phyloP scores from a whole-genome alignment of 2,329 filamentous ascomycete genomes.

The Aspergillus alliaceus region DNA sequence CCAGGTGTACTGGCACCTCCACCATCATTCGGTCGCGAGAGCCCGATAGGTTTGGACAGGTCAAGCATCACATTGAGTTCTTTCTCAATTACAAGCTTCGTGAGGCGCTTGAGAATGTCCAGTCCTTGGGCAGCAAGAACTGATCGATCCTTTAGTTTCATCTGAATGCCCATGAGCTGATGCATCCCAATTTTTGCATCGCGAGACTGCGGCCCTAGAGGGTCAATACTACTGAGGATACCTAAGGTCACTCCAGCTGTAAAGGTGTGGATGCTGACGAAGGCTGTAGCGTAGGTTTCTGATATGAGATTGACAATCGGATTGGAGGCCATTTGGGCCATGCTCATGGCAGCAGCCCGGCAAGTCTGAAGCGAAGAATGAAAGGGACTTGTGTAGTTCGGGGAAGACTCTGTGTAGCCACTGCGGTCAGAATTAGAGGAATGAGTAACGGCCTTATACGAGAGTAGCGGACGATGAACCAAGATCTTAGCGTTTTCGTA shows the following conservation, averaged over 20 bases:
- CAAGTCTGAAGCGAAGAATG: conserved; percentile 13
- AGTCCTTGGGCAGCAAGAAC: conserved; percentile 20
- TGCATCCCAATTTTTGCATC: conserved; percentile 21
- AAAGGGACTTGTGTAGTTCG: not conserved
- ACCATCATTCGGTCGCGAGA: not conserved
- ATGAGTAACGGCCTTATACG: conserved; percentile 15
- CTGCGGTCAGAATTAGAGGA: not conserved
- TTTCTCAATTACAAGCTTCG: conserved; percentile 21
- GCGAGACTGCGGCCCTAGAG: conserved; percentile 14
- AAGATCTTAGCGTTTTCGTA: conserved; percentile 37
- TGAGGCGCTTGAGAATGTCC: conserved; percentile 19
- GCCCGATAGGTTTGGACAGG: not conserved
- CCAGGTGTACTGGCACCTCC: not conserved
- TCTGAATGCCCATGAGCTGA: conserved; percentile 19
- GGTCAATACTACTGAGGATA: conserved; percentile 24
- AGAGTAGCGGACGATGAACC: conserved; percentile 25
- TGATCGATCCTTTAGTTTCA: conserved; percentile 16
- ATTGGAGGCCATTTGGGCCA: conserved; percentile 8
- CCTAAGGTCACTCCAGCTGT: conserved; percentile 24
- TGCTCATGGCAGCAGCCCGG: conserved; percentile 21
- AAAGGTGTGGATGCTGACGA: conserved; percentile 27
- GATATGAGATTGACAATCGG: conserved; percentile 17
- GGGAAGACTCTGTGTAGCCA: not conserved
- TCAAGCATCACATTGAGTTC: conserved; percentile 21
- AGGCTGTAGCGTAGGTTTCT: conserved; percentile 25